These are phyloP conservation scores for Phialophora verrucosa DNA, from an alignment of 2,329 filamentous ascomycete species.

Conservation along the genomic window DNA sequence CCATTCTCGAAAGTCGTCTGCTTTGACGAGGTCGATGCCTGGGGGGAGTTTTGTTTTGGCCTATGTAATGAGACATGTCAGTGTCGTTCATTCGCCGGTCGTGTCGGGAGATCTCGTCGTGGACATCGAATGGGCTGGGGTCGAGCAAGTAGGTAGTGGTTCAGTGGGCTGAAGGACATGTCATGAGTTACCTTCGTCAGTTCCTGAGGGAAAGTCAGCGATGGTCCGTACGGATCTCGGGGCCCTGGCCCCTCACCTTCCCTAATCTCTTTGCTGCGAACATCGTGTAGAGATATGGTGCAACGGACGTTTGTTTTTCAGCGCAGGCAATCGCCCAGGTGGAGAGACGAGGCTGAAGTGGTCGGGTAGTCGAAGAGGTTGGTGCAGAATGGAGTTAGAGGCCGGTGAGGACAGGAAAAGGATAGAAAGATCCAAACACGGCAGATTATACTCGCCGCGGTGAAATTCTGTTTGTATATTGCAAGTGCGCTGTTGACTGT, in stretches of 20 bases:
- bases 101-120: background rate
- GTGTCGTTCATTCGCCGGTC: background rate
- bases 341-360: slow-evolving; percentile 14
- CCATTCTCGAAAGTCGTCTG: slow-evolving; percentile 88
- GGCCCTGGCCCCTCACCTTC: slow-evolving; percentile 48
- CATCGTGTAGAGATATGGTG: slow-evolving; percentile 44
- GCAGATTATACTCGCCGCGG: background rate
- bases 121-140: background rate
- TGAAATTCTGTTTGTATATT: background rate
- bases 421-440: background rate
- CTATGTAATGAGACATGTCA: slow-evolving; percentile 43
- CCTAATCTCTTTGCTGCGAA: slow-evolving; percentile 57
- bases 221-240: background rate
- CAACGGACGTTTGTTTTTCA: background rate
- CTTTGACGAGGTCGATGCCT: slow-evolving; percentile 77
- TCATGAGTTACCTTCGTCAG: slow-evolving; percentile 57
- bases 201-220: slow-evolving; percentile 49
- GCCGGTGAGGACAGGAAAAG: background rate
- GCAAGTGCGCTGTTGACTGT: slow-evolving; percentile 1
- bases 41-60: slow-evolving; percentile 65
- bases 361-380: background rate
- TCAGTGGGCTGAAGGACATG: background rate
- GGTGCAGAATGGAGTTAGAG: background rate
- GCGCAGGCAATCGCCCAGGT: slow-evolving; percentile 2
- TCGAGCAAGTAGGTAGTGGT: background rate